Evolutionary conservation across 768 basidiomycete species (phyloP).

Genomic region (Baorangia bicolor): DNA sequence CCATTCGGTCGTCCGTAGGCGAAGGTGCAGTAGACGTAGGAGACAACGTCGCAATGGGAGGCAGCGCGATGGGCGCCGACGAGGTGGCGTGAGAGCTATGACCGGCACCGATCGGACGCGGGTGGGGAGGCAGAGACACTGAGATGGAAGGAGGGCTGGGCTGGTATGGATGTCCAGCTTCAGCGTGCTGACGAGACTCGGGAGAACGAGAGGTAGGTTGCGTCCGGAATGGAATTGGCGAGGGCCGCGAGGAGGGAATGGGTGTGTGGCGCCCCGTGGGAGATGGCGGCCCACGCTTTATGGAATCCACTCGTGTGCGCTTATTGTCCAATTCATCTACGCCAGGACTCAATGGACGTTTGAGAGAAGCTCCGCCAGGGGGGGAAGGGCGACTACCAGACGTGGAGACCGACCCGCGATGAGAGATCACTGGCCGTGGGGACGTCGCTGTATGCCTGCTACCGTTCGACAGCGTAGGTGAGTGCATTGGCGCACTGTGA

Average conservation of each 20-base stretch:
- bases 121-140: conserved; percentile 68
- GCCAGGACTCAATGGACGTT: no score
- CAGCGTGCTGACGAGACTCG: conserved; percentile 60
- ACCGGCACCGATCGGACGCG: conserved; percentile 73
- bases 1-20: conserved; percentile 40
- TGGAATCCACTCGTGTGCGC: no score
- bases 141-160: conserved; percentile 54
- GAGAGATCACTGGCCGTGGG: conserved; percentile 47
- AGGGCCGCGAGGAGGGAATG: no score
- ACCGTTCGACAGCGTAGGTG: no score
- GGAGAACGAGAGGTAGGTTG: conserved; percentile 67
- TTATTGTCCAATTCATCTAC: no score
- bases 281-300: no score
- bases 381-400: no score
- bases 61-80: conserved; percentile 50
- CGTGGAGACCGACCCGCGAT: conserved; percentile 67
- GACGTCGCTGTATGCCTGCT: no score
- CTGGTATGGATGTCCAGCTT: conserved; percentile 41
- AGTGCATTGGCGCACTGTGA: conserved; percentile 39
- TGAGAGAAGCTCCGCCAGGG: no score
- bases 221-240: no score
- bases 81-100: conserved; percentile 37
- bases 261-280: no score
- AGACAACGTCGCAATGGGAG: conserved; percentile 68
- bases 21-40: conserved; percentile 59